Conservation (phyloP, 305 asterid genomes). For the Withania somnifera region DNA sequence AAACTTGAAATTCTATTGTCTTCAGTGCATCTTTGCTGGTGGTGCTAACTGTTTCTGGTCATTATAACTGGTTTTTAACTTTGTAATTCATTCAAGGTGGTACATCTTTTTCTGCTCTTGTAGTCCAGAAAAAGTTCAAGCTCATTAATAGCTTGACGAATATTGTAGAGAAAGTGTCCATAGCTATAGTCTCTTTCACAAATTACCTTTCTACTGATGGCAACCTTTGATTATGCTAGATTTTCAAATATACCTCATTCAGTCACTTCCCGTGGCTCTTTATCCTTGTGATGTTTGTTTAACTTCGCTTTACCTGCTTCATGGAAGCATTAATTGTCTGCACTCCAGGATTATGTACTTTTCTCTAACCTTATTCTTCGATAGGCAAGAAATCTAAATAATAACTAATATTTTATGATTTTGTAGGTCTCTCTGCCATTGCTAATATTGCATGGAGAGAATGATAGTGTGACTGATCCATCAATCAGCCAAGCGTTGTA, state of each 20-base stretch:
- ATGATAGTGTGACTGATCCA: constrained; percentile 74
- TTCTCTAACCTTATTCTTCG: background rate
- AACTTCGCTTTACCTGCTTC: background rate
- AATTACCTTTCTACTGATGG: background rate
- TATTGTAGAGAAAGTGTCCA: background rate
- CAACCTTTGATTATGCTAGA: background rate
- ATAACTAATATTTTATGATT: background rate
- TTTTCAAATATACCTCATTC: background rate
- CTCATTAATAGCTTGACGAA: background rate
- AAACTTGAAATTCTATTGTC: background rate
- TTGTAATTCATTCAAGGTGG: background rate
- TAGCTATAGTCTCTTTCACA: background rate
- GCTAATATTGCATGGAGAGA: constrained; percentile 69
- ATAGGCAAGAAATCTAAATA: background rate
- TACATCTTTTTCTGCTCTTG: background rate
- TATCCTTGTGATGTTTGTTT: background rate
- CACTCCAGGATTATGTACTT: background rate
- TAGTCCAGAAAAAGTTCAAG: background rate
- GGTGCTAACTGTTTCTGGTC: background rate
- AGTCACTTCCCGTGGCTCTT: background rate
- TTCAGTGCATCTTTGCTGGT: background rate
- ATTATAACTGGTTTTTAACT: background rate
- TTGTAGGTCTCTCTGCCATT: constrained; percentile 66
- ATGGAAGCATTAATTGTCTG: background rate
- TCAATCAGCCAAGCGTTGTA: constrained; percentile 62